Evolutionary conservation across 345 rosid species (phyloP).

Genomic region (Citrus reticulata): DNA sequence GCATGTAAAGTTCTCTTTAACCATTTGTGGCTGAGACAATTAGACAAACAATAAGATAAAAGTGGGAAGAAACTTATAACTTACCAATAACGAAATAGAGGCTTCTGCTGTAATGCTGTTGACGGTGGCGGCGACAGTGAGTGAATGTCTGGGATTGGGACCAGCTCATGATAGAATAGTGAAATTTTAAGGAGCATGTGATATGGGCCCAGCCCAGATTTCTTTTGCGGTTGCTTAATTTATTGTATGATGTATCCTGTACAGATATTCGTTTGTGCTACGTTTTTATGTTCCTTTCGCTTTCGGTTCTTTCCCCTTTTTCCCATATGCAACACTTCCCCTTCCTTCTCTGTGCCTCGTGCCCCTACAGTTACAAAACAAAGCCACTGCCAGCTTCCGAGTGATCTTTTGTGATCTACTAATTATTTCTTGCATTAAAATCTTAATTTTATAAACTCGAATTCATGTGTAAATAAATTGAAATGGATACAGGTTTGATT

Average conservation of each 20-base stretch:
- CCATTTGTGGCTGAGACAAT: background rate
- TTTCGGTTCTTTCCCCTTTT: constrained; percentile 15
- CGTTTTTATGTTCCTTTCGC: background rate
- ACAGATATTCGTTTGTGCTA: background rate
- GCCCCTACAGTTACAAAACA: background rate
- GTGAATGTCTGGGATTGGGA: background rate
- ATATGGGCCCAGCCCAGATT: constrained; percentile 19
- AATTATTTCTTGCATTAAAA: no score
- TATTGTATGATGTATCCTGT: no score
- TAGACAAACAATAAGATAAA: background rate
- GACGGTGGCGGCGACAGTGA: background rate
- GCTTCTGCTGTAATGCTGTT: background rate
- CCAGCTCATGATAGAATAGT: background rate
- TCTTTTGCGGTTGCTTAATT: background rate
- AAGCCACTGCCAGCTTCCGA: background rate
- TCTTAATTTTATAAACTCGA: background rate
- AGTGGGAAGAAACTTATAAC: background rate
- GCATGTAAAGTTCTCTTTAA: background rate
- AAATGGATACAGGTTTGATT: background rate
- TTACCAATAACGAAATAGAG: background rate
- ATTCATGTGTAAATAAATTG: background rate
- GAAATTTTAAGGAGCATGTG: constrained; percentile 20
- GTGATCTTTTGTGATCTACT: no score
- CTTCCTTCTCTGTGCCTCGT: background rate
- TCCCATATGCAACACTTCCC: background rate